Base-by-base conservation (phyloP, 805 yeast genomes). In the Grigorovia transvaalensis region DNA sequence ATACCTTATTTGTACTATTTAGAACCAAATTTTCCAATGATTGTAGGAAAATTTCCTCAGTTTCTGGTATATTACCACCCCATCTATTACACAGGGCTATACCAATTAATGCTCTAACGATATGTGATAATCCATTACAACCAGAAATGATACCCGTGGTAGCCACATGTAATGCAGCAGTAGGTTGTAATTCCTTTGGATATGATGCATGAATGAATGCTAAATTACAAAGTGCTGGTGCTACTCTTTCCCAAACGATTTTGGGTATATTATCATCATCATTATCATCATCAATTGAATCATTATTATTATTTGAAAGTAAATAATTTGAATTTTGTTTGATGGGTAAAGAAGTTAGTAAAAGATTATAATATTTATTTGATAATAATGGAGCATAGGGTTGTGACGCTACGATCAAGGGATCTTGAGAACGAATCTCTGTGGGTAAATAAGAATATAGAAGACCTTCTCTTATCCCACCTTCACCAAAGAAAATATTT, bases 391-490 rank as follows among this genome's bases (percentile, higher is more conserved):
- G 88, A 1, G 89, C 85, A 65, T 82, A 84, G 4, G 86, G 87
- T 59, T 78, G 69, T 4, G 91, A 79, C 2, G 88, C 86, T 2
- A 84, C 79, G 19, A 81, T 59, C 23, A 85, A 60, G 5, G 93
- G 93, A 58, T 85, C 91, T 59, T 82, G 83, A 2, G 76, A 67
- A 54, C 84, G 75, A 33, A 84, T 72, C 41, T 73, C 73, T 19
- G 74, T 69, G 19, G 88, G 81, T 40, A 85, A 69, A 59, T 76
- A 75, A 7, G 85, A 79, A 61, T 79, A 85, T 41, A 85, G 60
- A 1, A 82, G 80, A 54, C 91, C 91, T 67, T 85, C 91, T 57
- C 91, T 73, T 20, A 84, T 83, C 53, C 89, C 89, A 56, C 88
- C 89, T 63, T 84, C 88, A 52, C 82, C 76, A 63, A 85, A 85